Evolutionary conservation across 2,329 filamentous ascomycete species (phyloP).

Genomic region (Xenoacremonium recifei): DNA sequence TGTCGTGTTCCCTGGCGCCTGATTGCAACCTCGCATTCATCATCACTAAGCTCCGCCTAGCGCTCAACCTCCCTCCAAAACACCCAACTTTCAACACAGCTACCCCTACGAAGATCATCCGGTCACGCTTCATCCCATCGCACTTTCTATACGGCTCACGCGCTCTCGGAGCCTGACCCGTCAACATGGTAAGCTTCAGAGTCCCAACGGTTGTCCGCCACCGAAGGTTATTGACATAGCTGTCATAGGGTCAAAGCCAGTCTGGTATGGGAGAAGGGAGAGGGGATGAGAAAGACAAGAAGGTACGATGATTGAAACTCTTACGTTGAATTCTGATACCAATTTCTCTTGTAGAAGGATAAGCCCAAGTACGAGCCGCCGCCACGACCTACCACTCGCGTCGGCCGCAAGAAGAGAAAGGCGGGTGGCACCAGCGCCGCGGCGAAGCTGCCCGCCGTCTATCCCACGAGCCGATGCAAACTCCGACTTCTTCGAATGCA

Average conservation of each 20-base stretch:
- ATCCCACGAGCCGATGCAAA: constrained; percentile 96
- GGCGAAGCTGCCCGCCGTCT: constrained; percentile 91
- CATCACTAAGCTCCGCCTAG: constrained; percentile 31
- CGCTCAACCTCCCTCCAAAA: constrained; percentile 22
- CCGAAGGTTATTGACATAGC: constrained; percentile 17
- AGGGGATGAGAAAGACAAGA: constrained; percentile 89
- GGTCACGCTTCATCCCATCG: constrained; percentile 5
- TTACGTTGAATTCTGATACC: constrained; percentile 5
- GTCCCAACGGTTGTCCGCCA: neutral
- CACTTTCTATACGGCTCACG: no score
- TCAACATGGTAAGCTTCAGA: constrained; percentile 36
- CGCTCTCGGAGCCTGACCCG: constrained; percentile 29
- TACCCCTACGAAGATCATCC: constrained; percentile 5
- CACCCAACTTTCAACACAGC: constrained; percentile 20
- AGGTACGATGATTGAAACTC: constrained; percentile 53
- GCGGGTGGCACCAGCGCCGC: constrained; percentile 88
- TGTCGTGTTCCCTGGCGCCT: constrained; percentile 49
- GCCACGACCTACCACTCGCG: constrained; percentile 91
- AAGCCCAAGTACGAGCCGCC: constrained; percentile 99
- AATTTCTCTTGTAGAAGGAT: constrained; percentile 69
- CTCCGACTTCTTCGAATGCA: constrained; percentile 96
- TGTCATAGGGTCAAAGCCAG: constrained; percentile 73
- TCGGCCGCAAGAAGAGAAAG: constrained; percentile 99
- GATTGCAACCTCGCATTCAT: constrained; percentile 31
- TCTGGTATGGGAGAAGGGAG: constrained; percentile 84